Percentiles rank a stretch among this genome's conserved stretches.
Conservation (phyloP, 2,329 filamentous ascomycete genomes). For the Penicillium sp. region DNA sequence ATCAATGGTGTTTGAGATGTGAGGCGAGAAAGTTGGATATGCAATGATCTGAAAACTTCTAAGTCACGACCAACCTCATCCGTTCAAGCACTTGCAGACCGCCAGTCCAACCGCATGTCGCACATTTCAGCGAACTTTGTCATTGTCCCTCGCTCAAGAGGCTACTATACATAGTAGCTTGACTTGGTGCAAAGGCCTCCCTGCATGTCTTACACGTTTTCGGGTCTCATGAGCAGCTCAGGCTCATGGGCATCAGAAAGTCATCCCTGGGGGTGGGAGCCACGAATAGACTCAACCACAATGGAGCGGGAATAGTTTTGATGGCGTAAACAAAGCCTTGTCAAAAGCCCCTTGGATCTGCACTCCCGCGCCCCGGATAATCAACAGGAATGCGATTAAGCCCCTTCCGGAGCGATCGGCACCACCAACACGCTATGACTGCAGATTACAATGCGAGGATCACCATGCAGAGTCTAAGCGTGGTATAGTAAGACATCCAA, state of each 20-base stretch:
- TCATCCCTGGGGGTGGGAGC: constrained; percentile 1
- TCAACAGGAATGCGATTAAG: constrained; percentile 18
- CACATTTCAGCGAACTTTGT: neutral
- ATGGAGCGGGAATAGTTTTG: neutral
- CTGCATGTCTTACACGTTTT: constrained; percentile 22
- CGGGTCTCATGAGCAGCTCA: constrained; percentile 10
- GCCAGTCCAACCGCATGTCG: constrained; percentile 9
- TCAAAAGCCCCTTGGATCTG: constrained; percentile 2
- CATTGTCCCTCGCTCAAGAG: neutral
- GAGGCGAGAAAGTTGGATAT: neutral
- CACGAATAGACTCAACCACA: neutral
- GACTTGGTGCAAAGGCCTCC: constrained; percentile 2
- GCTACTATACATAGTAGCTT: neutral
- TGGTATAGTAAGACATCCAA: constrained; percentile 5
- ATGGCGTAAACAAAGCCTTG: constrained; percentile 6
- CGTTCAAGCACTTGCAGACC: constrained; percentile 8
- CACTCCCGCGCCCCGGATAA: constrained; percentile 1
- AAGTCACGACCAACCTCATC: neutral
- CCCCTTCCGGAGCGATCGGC: constrained; percentile 19
- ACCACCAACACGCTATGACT: constrained; percentile 3
- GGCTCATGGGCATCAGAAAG: neutral
- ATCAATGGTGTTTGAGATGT: neutral
- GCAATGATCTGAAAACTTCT: neutral
- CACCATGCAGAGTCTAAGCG: constrained; percentile 11
- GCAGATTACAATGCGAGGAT: constrained; percentile 19